Conservation (phyloP, 2,329 filamentous ascomycete species). For the Fusarium dlaminii region DNA sequence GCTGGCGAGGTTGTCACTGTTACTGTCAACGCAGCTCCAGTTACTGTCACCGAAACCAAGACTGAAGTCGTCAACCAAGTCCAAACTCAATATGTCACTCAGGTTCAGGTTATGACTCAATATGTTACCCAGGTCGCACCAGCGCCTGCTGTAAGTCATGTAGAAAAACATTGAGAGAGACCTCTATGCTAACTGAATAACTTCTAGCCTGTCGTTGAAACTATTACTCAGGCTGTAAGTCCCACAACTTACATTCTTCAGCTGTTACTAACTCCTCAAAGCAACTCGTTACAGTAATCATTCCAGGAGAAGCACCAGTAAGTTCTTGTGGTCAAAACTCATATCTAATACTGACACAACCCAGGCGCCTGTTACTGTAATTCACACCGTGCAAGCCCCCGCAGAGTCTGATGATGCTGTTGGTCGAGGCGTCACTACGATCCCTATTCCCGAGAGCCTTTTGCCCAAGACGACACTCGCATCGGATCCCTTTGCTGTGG, state of each 20-base stretch:
- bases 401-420: conserved; percentile 6
- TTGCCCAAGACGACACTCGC: conserved; percentile 45
- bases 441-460: conserved; percentile 41
- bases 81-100: conserved; percentile 29
- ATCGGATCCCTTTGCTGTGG: conserved; percentile 27
- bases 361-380: conserved; percentile 33
- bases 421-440: conserved; percentile 42
- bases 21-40: conserved; percentile 19
- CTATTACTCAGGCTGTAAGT: conserved; percentile 16
- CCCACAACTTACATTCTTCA: neutral
- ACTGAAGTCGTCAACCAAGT: conserved; percentile 19
- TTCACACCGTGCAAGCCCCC: conserved; percentile 27
- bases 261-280: neutral
- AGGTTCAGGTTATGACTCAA: conserved; percentile 15
- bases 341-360: neutral
- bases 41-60: conserved; percentile 19
- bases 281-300: conserved; percentile 27
- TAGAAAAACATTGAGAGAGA: too few relatives aligned
- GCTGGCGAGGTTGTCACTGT: conserved; percentile 32
- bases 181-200: neutral
- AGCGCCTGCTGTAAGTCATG: conserved; percentile 24
- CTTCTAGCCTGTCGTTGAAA: conserved; percentile 21
- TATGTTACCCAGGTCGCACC: conserved; percentile 21
- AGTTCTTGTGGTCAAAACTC: neutral
- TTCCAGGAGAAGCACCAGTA: conserved; percentile 34